Evolutionary conservation across 2,329 filamentous ascomycete genomes (phyloP).

Genomic region (Trichoderma sp.): DNA sequence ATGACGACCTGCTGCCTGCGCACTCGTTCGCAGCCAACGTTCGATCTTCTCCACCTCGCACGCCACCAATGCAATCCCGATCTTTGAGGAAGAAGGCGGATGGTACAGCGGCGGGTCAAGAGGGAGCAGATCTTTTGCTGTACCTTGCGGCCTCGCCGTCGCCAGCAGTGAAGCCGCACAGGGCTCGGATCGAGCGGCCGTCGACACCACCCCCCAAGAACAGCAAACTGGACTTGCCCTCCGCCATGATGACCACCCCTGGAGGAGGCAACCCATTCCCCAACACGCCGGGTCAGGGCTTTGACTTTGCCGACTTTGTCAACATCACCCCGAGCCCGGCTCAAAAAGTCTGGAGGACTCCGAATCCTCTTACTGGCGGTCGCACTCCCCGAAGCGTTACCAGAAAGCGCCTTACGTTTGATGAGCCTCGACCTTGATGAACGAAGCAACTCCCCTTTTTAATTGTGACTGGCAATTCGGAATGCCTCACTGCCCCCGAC

Average conservation of each 20-base stretch:
- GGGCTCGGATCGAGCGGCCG: slow-evolving; percentile 64
- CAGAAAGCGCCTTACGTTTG: slow-evolving; percentile 81
- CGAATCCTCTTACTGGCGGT: slow-evolving; percentile 56
- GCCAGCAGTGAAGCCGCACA: slow-evolving; percentile 65
- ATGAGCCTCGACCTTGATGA: slow-evolving; percentile 56
- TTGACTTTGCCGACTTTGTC: slow-evolving; percentile 96
- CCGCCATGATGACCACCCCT: slow-evolving; percentile 87
- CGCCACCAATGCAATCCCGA: slow-evolving; percentile 70
- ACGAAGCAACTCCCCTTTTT: slow-evolving; percentile 11
- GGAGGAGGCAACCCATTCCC: slow-evolving; percentile 70
- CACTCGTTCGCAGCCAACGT: slow-evolving; percentile 71
- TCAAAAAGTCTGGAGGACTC: slow-evolving; percentile 87
- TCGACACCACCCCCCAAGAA: slow-evolving; percentile 77
- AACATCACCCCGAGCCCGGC: slow-evolving; percentile 96
- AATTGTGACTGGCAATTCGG: slow-evolving; percentile 13
- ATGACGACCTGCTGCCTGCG: slow-evolving; percentile 77
- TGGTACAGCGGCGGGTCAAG: slow-evolving; percentile 63
- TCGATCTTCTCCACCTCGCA: slow-evolving; percentile 81
- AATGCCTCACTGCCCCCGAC: slow-evolving; percentile 24
- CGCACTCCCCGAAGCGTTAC: slow-evolving; percentile 67
- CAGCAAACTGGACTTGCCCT: slow-evolving; percentile 70
- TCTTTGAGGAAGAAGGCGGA: slow-evolving; percentile 54
- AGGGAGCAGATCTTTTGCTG: slow-evolving; percentile 78
- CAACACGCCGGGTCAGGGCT: slow-evolving; percentile 77
- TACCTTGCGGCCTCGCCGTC: slow-evolving; percentile 93